phyloP scores from a whole-genome alignment of 2,329 filamentous ascomycete species.

The Septoria petroselini region DNA sequence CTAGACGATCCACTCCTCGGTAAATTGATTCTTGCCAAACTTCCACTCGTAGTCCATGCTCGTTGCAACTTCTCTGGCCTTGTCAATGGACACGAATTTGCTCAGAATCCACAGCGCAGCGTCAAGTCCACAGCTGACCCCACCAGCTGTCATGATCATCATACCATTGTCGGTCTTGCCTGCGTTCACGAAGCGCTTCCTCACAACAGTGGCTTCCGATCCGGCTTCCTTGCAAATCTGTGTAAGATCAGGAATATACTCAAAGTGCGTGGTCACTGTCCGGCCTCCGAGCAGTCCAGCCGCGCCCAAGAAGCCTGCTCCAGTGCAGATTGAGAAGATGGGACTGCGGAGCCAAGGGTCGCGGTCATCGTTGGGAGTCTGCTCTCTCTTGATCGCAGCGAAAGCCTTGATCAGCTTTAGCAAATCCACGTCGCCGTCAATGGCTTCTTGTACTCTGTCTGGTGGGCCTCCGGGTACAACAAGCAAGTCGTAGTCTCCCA shows the following conservation, averaged over 20 bases:
- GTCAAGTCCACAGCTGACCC: constrained; percentile 24
- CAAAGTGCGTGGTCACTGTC: constrained; percentile 18
- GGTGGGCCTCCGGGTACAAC: constrained; percentile 13
- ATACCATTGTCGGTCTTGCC: constrained; percentile 11
- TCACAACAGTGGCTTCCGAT: constrained; percentile 10
- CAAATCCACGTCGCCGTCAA: constrained; percentile 9
- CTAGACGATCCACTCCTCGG: constrained; percentile 13
- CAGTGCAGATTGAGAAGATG: constrained; percentile 20
- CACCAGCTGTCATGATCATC: constrained; percentile 15
- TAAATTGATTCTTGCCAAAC: constrained; percentile 14
- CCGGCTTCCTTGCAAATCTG: constrained; percentile 8
- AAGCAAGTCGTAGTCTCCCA: constrained; percentile 12
- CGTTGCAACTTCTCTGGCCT: constrained; percentile 21
- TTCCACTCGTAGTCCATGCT: constrained; percentile 23
- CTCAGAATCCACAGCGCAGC: constrained; percentile 18
- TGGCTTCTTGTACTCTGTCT: constrained; percentile 7
- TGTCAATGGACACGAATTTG: constrained; percentile 11
- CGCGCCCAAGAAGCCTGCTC: constrained; percentile 12
- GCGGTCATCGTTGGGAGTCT: background rate
- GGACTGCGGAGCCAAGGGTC: background rate
- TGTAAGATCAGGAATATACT: constrained; percentile 7
- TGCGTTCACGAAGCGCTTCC: constrained; percentile 18
- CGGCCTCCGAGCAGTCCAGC: constrained; percentile 6
- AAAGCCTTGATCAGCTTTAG: constrained; percentile 7
- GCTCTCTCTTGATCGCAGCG: background rate